Conservation (phyloP, 257 asterid species). For the Plectranthus barbatus region DNA sequence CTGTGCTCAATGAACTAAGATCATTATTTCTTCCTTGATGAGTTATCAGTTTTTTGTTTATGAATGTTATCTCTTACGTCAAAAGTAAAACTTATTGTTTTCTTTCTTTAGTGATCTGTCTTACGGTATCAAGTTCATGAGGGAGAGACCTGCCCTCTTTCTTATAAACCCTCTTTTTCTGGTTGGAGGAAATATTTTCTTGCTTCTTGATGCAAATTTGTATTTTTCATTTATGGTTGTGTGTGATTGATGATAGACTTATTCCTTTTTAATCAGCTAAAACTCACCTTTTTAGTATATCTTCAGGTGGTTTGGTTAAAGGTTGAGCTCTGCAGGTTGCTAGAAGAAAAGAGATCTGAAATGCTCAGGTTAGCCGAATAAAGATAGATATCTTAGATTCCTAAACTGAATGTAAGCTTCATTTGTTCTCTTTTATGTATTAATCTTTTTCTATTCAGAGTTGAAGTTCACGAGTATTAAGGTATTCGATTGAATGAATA, state of each 20-base stretch:
- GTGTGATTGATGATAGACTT: conserved; percentile 1
- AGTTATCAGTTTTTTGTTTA: too few species aligned
- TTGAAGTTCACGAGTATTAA: neutral
- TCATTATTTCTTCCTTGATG: too few species aligned
- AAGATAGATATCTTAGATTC: neutral
- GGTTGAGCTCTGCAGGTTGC: conserved; percentile 68
- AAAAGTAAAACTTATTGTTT: too few species aligned
- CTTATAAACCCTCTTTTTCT: neutral
- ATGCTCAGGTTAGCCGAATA: conserved; percentile 51
- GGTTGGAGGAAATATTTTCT: neutral
- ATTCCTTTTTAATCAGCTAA: neutral
- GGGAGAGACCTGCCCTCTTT: neutral
- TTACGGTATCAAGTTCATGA: neutral
- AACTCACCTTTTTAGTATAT: conserved; percentile 22
- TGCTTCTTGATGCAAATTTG: neutral
- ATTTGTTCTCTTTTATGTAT: neutral
- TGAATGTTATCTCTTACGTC: neutral
- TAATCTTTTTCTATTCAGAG: neutral
- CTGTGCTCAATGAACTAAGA: too few species aligned
- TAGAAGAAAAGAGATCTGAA: conserved; percentile 84
- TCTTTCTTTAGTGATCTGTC: neutral
- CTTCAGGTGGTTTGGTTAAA: conserved; percentile 84
- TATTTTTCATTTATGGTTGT: neutral
- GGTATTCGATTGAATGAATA: neutral
- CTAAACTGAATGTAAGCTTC: neutral